Base-by-base conservation (phyloP, 768 basidiomycete species). In the Tephrocybe sp. region DNA sequence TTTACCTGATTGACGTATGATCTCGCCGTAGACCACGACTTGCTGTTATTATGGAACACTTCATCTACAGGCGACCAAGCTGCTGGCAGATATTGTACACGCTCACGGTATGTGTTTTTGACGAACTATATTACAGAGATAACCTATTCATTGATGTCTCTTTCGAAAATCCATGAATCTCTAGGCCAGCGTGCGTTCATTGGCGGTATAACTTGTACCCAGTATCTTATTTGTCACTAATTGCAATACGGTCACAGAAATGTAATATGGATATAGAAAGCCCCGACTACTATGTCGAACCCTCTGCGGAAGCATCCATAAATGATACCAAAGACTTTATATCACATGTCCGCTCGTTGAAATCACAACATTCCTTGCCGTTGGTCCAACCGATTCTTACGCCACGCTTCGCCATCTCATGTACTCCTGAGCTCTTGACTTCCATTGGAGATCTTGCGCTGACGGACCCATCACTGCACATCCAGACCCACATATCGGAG, bases 391-490 rank as follows among this genome's bases (percentile, higher is more conserved):
- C 95, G 4, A 83, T 93, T 59, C 69, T 97, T 36, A 97, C 95
- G 0, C 95, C 95, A 12, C 88, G 95, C n/a, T 98, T 97, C 65
- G 95, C 95, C 19, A 87, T 97, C 50, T 84, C 90, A 10, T 95
- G 93, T 67, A 83, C 93, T 0, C 65, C 74, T 11, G 69, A 78
- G n/a, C 80, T 94, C 24, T 76, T 97, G 42, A 40, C 61, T 1
- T 66, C 69, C 3, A 74, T 98, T 4, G 83, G 88, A 8, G 56
- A 69, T 4, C 67, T 95, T 33, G 87, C 87, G 0, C 61, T 69
- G 18, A 62, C 72, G 3, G 79, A 89, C 58, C 76, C 82, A 3
- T 54, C 67, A 1, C 74, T 98, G 27, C 77, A 78, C 45, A 88
- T 97, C 44, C 95, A 98, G 68, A 97, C 95, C 2, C 95, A 97